Base-by-base conservation (phyloP, 805 yeast species). In the Grigorovia yakushimaensis region DNA sequence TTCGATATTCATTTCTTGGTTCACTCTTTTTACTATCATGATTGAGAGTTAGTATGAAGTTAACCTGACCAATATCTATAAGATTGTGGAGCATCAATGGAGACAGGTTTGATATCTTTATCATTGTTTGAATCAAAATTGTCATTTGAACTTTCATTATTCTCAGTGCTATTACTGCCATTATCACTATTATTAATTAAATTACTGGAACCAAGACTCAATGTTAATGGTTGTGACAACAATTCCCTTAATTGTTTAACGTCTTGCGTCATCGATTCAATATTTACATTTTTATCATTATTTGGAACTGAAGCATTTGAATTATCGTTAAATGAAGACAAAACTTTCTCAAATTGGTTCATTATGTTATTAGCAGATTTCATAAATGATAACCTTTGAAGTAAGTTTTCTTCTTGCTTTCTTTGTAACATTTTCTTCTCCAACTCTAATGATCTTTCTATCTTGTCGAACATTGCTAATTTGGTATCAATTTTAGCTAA, bases 11-110 rank as follows among this genome's bases (percentile, higher is more conserved):
- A 27, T 27, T 3, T 13, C 3, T 15, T 15, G 13, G 17, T 33
- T 30, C 15, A 30, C 11, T 8, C 36, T 10, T 30, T 10, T 33
- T 15, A 11, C 7, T 33, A 33, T 10, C 33, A 27, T n/a, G n/a
- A n/a, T n/a, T n/a, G n/a, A n/a, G n/a, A n/a, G n/a, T n/a, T n/a
- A n/a, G n/a, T n/a, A n/a, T n/a, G 13, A 27, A 24, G n/a, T 19
- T 39, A 77, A 42, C 82, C 84, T 41, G 81, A 74, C 85, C 85
- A 81, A 57, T 77, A 80, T 54, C 83, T 75, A 56, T 79, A 81
- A 42, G 75, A 64, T 56, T 77, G 81, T 7, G 85, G 84, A 22
- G 80, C 70, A 49, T 78, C 82, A 42, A 74, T 68, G 48, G 84
- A 78, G 21, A 79, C 70, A 3, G 86, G 85, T 54, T 74, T 73